Base-by-base conservation (phyloP, 768 basidiomycete species). In the Termitomyces sp. region DNA sequence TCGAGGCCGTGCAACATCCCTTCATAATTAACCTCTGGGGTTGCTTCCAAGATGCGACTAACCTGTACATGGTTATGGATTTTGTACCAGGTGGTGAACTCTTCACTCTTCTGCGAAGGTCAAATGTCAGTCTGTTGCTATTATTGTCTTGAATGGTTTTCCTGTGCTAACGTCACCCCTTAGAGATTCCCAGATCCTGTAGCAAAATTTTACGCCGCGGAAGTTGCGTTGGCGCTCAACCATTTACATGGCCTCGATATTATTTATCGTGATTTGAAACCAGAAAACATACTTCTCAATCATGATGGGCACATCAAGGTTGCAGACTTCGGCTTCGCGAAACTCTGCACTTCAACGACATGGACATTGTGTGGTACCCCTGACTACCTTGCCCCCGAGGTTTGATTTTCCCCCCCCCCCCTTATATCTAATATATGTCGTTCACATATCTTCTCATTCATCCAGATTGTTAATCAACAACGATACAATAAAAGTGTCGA, bases 21-120 rank as follows among this genome's bases (percentile, higher is more conserved):
- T 93, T 98, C 72, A 91, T 98, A 62, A 85, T 98, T 74, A 98
- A 95, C 68, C 83, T 98, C 5, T 98, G 94, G 94, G 95, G 95
- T 32, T 84, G 86, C 3, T 95, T 95, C 68, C 97, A 98, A 66
- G 97, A 98, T 65, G 70, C 84, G 32, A 72, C 88, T 18, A 98
- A 98, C 69, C 79, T 98, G 13, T 99, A 98, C 76, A 96, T 99
- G 92, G 89, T 98, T 52, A 91, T 98, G 85, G 95, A 88, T 75
- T 98, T 91, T 69, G 93, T 93, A 3, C 91, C 94, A 4, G 97
- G 97, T 7, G 97, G 97, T 15, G 97, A 99, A 68, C 80, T 99
- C 5, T 99, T 98, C 70, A 94, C 94, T 13, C 83, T 98, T 51
- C 72, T 98, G 57, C 82, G 95, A 60, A 81, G 94, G 72, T 94